Percentiles rank a stretch among this genome's conserved stretches.
Evolutionary conservation across 192 early-diverging fungal species (phyloP).

Genomic region (Geranomyces michiganensis): DNA sequence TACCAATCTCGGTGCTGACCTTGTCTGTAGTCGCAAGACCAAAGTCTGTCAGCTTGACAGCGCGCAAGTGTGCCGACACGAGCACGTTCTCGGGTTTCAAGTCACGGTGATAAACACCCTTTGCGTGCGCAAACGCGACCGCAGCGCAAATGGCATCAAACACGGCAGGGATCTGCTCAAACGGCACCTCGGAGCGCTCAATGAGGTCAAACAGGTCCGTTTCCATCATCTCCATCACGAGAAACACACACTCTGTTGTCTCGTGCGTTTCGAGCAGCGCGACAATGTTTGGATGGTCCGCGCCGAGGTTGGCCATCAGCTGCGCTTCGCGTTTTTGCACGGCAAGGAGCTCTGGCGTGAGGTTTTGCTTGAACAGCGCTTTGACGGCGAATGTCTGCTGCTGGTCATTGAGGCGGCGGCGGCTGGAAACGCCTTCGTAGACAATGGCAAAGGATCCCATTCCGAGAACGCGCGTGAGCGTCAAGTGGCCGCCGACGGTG

Average conservation of each 20-base stretch:
- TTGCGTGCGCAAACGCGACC: constrained; percentile 71
- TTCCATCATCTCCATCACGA: constrained; percentile 44
- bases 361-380: constrained; percentile 50
- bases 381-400: constrained; percentile 46
- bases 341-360: constrained; percentile 43
- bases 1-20: constrained; percentile 81
- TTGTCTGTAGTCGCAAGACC: constrained; percentile 84
- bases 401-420: neutral
- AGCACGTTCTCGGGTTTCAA: constrained; percentile 89
- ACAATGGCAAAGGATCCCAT: constrained; percentile 55
- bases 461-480: constrained; percentile 43
- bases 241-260: constrained; percentile 40
- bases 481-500: constrained; percentile 15
- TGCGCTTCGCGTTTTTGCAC: constrained; percentile 45
- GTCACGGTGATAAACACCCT: constrained; percentile 89
- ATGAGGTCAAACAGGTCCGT: constrained; percentile 55
- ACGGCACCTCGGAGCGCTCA: constrained; percentile 25
- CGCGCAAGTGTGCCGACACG: constrained; percentile 28
- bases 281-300: constrained; percentile 47
- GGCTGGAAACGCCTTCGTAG: constrained; percentile 34
- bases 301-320: constrained; percentile 23
- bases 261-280: constrained; percentile 42
- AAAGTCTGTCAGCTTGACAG: constrained; percentile 91
- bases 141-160: constrained; percentile 82
- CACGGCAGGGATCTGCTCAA: constrained; percentile 29